phyloP scores from a whole-genome alignment of 371 early-diverging fungal species.

The Mortierella sp. region DNA sequence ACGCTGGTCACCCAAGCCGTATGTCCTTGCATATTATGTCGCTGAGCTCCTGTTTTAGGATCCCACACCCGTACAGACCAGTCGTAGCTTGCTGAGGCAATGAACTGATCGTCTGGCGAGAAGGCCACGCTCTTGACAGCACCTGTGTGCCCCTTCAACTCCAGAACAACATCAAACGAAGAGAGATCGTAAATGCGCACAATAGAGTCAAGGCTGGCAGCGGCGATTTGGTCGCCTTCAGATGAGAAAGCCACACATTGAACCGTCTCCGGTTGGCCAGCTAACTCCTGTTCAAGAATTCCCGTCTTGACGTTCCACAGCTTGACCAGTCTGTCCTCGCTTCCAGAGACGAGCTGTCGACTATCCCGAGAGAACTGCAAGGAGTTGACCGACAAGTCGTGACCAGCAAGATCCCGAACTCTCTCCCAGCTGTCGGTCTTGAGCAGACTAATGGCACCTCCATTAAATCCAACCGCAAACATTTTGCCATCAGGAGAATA shows the following conservation, averaged over 20 bases:
- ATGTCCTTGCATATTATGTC: background rate
- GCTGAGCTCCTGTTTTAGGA: slow-evolving; percentile 1
- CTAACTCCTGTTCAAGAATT: background rate
- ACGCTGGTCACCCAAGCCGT: slow-evolving; percentile 1
- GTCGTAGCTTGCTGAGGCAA: slow-evolving; percentile 7
- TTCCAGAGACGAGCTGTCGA: background rate
- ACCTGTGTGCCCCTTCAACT: background rate
- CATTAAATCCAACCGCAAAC: background rate
- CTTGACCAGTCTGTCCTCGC: slow-evolving; percentile 8
- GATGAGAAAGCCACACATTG: background rate
- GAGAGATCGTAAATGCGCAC: background rate
- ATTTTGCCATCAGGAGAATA: background rate
- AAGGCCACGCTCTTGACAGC: slow-evolving; percentile 8
- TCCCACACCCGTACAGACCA: slow-evolving; percentile 14
- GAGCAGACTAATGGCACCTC: background rate
- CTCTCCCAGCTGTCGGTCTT: background rate
- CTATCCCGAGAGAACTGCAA: background rate
- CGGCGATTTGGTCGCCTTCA: background rate
- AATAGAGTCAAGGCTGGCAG: background rate
- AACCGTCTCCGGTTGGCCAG: background rate
- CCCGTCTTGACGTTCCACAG: slow-evolving; percentile 5
- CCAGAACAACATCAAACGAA: background rate
- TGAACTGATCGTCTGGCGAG: background rate
- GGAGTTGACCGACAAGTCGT: background rate
- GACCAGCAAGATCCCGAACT: background rate